phyloP scores from a whole-genome alignment of 1,139 yeast species.

The Debaryomyces robertsiae region DNA sequence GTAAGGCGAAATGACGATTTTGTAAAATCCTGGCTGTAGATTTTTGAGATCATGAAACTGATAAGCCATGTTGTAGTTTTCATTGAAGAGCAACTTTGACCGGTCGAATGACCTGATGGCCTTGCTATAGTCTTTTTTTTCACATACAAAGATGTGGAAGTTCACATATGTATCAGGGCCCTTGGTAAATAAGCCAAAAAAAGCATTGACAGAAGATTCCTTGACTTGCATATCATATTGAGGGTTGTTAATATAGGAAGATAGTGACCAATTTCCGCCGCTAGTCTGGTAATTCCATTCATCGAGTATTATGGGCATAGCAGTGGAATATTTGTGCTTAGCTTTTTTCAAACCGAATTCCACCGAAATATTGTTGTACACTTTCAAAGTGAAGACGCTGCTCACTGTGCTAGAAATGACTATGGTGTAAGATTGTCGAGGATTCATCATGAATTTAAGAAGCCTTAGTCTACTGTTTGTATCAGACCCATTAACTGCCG shows the following conservation, averaged over 20 bases:
- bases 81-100: slow-evolving; percentile 30
- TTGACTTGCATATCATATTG: slow-evolving; percentile 47
- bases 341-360: slow-evolving; percentile 28
- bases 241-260: slow-evolving; percentile 62
- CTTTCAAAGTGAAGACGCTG: slow-evolving; percentile 39
- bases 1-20: slow-evolving; percentile 36
- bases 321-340: slow-evolving; percentile 22
- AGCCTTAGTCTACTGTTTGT: slow-evolving; percentile 35
- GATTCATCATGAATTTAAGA: slow-evolving; percentile 28
- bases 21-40: slow-evolving; percentile 40
- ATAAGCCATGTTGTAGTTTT: slow-evolving; percentile 26
- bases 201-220: slow-evolving; percentile 19
- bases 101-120: slow-evolving; percentile 32
- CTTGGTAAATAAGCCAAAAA: slow-evolving; percentile 29
- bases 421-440: slow-evolving; percentile 27
- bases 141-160: slow-evolving; percentile 46
- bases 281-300: slow-evolving; percentile 50
- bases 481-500: slow-evolving; percentile 21
- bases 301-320: slow-evolving; percentile 31
- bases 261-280: slow-evolving; percentile 61
- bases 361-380: slow-evolving; percentile 31
- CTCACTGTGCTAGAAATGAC: slow-evolving; percentile 27
- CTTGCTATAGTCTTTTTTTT: slow-evolving; percentile 17
- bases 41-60: slow-evolving; percentile 24
- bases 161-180: slow-evolving; percentile 29